Evolutionary conservation across 768 basidiomycete genomes (phyloP).

Genomic region (Sutorius australiensis): DNA sequence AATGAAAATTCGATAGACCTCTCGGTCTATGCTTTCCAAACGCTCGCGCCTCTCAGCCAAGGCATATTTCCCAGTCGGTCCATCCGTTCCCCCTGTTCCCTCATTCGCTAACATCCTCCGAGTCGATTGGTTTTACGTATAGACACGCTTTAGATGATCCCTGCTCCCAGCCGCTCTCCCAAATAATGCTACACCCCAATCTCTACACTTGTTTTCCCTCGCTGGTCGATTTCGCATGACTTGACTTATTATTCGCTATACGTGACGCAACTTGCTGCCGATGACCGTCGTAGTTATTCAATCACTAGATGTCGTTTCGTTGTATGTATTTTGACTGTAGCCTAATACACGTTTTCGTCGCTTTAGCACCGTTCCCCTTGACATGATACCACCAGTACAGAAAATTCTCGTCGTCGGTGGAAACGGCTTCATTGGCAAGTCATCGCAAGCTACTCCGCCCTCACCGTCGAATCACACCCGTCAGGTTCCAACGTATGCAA

Average conservation of each 20-base stretch:
- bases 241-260: too few species aligned
- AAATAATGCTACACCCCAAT: constrained; percentile 36
- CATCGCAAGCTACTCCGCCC: constrained; percentile 6
- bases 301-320: background rate
- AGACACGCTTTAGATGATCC: constrained; percentile 10
- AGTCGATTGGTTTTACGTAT: constrained; percentile 32
- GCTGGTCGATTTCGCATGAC: background rate
- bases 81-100: background rate
- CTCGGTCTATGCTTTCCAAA: constrained; percentile 62
- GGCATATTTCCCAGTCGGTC: constrained; percentile 61
- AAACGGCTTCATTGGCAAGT: constrained; percentile 90
- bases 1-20: constrained; percentile 69
- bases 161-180: constrained; percentile 18
- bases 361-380: background rate
- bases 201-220: constrained; percentile 7
- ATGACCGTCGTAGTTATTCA: constrained; percentile 4
- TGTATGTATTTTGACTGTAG: constrained; percentile 2
- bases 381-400: constrained; percentile 34
- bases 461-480: constrained; percentile 1
- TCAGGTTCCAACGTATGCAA: constrained; percentile 91
- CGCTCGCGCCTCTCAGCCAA: constrained; percentile 43
- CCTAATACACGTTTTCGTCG: background rate
- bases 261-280: constrained; percentile 3
- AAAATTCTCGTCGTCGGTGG: constrained; percentile 95
- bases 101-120: background rate